These are phyloP conservation scores for Kodamaea suecica DNA, from an alignment of 1,139 yeast species.

Conservation along the genomic window DNA sequence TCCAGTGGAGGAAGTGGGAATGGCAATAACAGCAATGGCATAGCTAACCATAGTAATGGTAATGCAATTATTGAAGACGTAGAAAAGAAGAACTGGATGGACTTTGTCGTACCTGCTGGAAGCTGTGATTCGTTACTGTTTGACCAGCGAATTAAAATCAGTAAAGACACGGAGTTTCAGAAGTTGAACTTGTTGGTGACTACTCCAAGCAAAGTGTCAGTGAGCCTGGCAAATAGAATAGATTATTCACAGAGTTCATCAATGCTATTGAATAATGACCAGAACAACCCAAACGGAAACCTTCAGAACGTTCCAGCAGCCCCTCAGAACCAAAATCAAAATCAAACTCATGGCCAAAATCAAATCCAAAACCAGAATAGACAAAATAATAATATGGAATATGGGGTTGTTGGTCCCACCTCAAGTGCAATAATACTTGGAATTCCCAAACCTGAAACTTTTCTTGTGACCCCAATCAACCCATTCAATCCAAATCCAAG, in stretches of 20 bases:
- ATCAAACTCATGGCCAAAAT: background rate
- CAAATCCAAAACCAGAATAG: background rate
- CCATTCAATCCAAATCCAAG: constrained; percentile 52
- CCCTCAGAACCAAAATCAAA: background rate
- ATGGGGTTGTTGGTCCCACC: constrained; percentile 9
- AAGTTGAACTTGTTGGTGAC: constrained; percentile 37
- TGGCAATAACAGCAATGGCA: constrained; percentile 16
- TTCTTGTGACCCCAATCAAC: constrained; percentile 34
- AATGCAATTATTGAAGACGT: constrained; percentile 9
- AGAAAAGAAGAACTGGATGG: constrained; percentile 9
- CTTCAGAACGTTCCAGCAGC: too few species aligned
- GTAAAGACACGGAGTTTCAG: constrained; percentile 32
- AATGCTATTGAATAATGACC: constrained; percentile 30
- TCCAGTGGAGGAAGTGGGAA: background rate
- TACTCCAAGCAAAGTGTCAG: constrained; percentile 24
- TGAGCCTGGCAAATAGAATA: constrained; percentile 17
- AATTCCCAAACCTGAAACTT: constrained; percentile 43
- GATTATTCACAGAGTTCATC: constrained; percentile 40
- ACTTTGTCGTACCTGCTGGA: constrained; percentile 29
- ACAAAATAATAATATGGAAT: constrained; percentile 19
- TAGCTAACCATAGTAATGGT: constrained; percentile 3
- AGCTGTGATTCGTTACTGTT: constrained; percentile 34
- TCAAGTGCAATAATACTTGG: constrained; percentile 42
- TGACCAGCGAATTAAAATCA: constrained; percentile 35
- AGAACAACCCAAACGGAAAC: constrained; percentile 5